Base-by-base conservation (phyloP, 2,329 filamentous ascomycete genomes). In the Esteya vermicola region DNA sequence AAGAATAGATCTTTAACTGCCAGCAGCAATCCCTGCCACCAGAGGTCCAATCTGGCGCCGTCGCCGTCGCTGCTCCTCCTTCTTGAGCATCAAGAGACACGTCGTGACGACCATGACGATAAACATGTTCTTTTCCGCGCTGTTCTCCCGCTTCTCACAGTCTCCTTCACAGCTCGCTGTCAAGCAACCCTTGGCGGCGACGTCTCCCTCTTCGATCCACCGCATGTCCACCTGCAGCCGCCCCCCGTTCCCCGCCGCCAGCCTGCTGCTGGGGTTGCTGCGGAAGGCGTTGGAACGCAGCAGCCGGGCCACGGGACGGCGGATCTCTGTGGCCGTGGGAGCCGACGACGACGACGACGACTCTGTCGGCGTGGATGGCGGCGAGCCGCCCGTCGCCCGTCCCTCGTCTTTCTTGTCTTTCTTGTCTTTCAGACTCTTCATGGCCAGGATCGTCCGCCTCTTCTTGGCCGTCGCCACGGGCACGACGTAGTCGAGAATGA, bases 11-110 rank as follows among this genome's bases (percentile, higher is more conserved):
- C n/a, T n/a, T n/a, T n/a, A n/a, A n/a, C n/a, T n/a, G n/a, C n/a
- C n/a, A n/a, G n/a, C n/a, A n/a, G n/a, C 25, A 10, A 37, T 28
- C n/a, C 27, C 36, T 7, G 12, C 35, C 3, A 3, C 28, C 8
- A 46, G 31, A 4, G 63, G 55, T 42, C 64, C 62, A 33, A 64
- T 54, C 59, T 78, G 71, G 37, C 68, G 54, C 43, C 61, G 51
- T 43, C 71, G 60, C 46, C 71, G 59, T 32, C 75, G 59, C 52
- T 80, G 75, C 37, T 76, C 58, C 61, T 80, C 77, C 55, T 70
- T 73, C 65, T 80, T 79, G 48, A 80, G 52, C 74, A 81, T 76
- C 14, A 67, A 54, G 41, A 80, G 48, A 43, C 67, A 74, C 14
- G 69, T 76, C 33, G 67, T 64, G 16, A 78, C 62, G 9, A 70